These are phyloP conservation scores for Aspergillus persii DNA, from an alignment of 2,329 filamentous ascomycete genomes.

Conservation along the genomic window DNA sequence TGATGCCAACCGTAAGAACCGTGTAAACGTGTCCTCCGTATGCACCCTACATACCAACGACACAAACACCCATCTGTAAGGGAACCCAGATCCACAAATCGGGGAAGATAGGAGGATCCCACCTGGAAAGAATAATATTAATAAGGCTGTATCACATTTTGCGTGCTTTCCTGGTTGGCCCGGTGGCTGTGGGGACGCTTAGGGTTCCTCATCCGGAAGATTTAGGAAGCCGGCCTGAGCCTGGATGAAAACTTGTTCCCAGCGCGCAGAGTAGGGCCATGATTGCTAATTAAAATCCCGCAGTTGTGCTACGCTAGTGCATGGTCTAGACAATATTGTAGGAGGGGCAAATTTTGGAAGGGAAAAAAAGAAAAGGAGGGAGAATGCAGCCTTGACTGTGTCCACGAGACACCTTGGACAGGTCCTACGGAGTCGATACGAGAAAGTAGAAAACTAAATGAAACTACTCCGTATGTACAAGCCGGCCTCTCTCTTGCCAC, in stretches of 20 bases:
- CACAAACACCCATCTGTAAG: background rate
- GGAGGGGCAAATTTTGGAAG: background rate
- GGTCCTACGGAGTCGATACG: background rate
- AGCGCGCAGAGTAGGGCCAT: background rate
- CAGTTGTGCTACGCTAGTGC: slow-evolving; percentile 3
- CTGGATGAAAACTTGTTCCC: background rate
- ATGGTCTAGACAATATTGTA: background rate
- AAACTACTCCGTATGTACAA: no score
- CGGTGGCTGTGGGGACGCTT: slow-evolving; percentile 5
- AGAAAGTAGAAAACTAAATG: no score
- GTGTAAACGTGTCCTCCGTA: background rate
- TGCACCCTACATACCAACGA: background rate
- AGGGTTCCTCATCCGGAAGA: slow-evolving; percentile 13
- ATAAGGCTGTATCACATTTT: slow-evolving; percentile 8
- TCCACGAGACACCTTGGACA: background rate
- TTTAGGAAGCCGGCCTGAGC: slow-evolving; percentile 10
- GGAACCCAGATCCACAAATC: slow-evolving; percentile 5
- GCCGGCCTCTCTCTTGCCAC: background rate
- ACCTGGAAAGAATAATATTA: background rate
- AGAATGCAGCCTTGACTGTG: background rate
- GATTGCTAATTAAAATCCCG: slow-evolving; percentile 9
- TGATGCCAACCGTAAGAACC: no score
- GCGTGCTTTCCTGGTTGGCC: slow-evolving; percentile 1
- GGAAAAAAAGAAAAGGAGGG: background rate
- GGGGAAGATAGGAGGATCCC: slow-evolving; percentile 7